Conservation (phyloP, 495 filamentous ascomycete genomes). For the Aspergillus ostianus region DNA sequence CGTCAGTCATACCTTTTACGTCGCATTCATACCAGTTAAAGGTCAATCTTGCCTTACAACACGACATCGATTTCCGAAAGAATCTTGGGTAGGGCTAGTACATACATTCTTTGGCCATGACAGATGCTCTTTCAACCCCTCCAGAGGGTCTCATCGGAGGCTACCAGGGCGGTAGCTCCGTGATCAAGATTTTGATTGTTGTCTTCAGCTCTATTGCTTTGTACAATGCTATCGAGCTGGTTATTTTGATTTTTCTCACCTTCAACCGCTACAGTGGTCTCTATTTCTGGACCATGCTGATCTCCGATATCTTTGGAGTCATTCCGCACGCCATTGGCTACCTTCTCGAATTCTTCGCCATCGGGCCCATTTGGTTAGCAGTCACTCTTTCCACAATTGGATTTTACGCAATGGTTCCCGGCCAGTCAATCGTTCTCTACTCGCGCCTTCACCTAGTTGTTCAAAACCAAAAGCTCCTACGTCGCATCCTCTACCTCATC, state of each 20-base stretch:
- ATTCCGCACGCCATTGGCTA: conserved; percentile 55
- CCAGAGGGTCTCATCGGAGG: conserved; percentile 39
- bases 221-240: conserved; percentile 53
- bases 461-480: conserved; percentile 44
- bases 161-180: conserved; percentile 26
- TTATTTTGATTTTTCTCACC: conserved; percentile 47
- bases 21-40: neutral
- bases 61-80: neutral
- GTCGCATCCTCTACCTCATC: conserved; percentile 55
- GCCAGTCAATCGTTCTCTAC: conserved; percentile 66
- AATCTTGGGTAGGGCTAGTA: neutral
- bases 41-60: neutral
- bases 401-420: conserved; percentile 62
- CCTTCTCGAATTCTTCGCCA: conserved; percentile 51
- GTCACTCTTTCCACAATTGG: conserved; percentile 48
- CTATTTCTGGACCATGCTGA: conserved; percentile 49
- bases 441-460: conserved; percentile 63
- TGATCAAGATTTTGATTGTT: conserved; percentile 43
- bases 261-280: conserved; percentile 45
- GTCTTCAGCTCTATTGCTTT: conserved; percentile 49
- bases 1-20: neutral
- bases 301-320: conserved; percentile 35
- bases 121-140: conserved; percentile 18
- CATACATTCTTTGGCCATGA: conserved; percentile 1
- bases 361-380: conserved; percentile 36